These are phyloP conservation scores for Botrytis tulipae DNA, from an alignment of 2,329 filamentous ascomycete genomes.

Conservation along the genomic window DNA sequence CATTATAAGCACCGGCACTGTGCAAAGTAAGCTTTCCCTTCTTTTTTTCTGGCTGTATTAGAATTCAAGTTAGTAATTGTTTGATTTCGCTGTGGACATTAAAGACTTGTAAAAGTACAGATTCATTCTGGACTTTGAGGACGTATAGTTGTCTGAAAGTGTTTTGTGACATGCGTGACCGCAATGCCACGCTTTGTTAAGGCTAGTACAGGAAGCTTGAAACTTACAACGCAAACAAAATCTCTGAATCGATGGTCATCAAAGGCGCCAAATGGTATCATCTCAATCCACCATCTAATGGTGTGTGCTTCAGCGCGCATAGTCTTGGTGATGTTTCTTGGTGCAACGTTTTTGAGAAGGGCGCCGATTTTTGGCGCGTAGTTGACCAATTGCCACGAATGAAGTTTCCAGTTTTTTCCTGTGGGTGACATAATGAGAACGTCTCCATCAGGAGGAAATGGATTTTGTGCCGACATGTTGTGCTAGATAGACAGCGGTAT, in stretches of 20 bases:
- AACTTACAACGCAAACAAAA: slow-evolving; percentile 33
- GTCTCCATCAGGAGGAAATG: slow-evolving; percentile 30
- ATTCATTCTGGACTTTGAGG: background rate
- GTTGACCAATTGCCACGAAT: slow-evolving; percentile 27
- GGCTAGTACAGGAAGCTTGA: background rate
- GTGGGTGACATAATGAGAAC: slow-evolving; percentile 31
- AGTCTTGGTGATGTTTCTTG: slow-evolving; percentile 25
- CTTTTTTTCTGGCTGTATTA: slow-evolving; percentile 15
- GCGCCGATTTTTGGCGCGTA: slow-evolving; percentile 24
- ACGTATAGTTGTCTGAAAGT: background rate
- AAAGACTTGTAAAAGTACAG: background rate
- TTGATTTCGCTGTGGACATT: background rate
- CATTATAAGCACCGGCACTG: slow-evolving; percentile 22
- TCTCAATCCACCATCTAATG: slow-evolving; percentile 30
- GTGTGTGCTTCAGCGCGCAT: slow-evolving; percentile 22
- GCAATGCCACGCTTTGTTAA: background rate
- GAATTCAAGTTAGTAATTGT: background rate
- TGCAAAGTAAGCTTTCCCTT: background rate
- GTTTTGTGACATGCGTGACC: background rate
- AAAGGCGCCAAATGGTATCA: slow-evolving; percentile 22
- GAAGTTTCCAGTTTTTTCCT: slow-evolving; percentile 33
- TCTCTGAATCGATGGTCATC: slow-evolving; percentile 29
- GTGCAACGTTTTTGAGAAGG: slow-evolving; percentile 20
- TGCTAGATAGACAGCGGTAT: background rate
- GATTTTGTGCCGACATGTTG: slow-evolving; percentile 4